phyloP scores from a whole-genome alignment of 1,284 basidiomycete species.

The Boletus sp. region DNA sequence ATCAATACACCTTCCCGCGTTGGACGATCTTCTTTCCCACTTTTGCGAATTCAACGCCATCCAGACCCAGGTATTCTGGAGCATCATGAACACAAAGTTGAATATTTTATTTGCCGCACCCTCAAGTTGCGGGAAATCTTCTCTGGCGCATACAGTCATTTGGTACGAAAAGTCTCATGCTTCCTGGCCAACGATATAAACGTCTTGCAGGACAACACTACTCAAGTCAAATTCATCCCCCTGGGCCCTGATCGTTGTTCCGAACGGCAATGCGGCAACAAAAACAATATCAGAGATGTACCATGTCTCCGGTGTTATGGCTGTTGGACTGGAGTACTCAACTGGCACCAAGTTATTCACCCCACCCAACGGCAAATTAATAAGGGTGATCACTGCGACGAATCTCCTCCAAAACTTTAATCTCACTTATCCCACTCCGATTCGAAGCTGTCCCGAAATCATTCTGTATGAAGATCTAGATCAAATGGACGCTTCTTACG shows the following conservation, averaged over 20 bases:
- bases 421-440: constrained; percentile 24
- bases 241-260: constrained; percentile 58
- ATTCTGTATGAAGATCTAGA: constrained; percentile 87
- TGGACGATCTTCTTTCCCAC: constrained; percentile 45
- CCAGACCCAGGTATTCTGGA: constrained; percentile 91
- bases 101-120: constrained; percentile 85
- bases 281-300: constrained; percentile 52
- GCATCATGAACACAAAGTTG: constrained; percentile 63
- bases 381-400: constrained; percentile 54
- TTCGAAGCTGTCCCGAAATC: constrained; percentile 51
- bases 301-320: constrained; percentile 35
- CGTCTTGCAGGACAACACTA: constrained; percentile 45
- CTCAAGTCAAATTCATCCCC: constrained; percentile 34
- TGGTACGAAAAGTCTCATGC: constrained; percentile 50
- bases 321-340: constrained; percentile 44
- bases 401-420: constrained; percentile 41
- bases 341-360: constrained; percentile 33
- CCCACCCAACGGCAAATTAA: constrained; percentile 37
- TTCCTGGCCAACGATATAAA: constrained; percentile 13
- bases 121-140: constrained; percentile 78
- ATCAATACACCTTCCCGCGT: constrained; percentile 45
- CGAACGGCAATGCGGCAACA: constrained; percentile 45
- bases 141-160: constrained; percentile 64
- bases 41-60: constrained; percentile 74
- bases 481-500: constrained; percentile 78